Percentiles rank a stretch among this genome's conserved stretches.
phyloP scores from a whole-genome alignment of 1,139 yeast genomes.

The Lodderomyces metapsilosis region DNA sequence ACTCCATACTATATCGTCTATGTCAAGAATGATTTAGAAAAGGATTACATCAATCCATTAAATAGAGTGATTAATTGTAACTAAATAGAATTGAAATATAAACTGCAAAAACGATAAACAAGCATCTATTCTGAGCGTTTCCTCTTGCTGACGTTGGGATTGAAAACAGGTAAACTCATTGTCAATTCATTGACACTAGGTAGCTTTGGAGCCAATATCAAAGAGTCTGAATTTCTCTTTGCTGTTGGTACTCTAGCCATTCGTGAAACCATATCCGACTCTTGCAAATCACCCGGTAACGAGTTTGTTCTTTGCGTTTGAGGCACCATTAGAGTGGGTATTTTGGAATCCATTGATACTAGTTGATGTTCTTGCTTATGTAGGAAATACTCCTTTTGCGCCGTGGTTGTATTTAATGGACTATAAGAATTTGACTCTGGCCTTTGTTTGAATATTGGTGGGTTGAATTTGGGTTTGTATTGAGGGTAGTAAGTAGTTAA shows the following conservation, averaged over 20 bases:
- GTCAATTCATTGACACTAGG: constrained; percentile 3
- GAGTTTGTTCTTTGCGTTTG: constrained; percentile 21
- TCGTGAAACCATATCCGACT: constrained; percentile 14
- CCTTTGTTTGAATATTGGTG: neutral
- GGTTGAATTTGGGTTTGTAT: constrained; percentile 1
- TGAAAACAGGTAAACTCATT: neutral
- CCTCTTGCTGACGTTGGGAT: neutral
- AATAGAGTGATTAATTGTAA: constrained; percentile 36
- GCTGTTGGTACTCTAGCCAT: constrained; percentile 4
- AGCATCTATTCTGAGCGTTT: neutral
- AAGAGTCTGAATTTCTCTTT: neutral
- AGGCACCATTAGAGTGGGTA: neutral
- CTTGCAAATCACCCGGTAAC: constrained; percentile 18
- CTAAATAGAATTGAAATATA: neutral
- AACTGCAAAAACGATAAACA: neutral
- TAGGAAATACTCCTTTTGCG: neutral
- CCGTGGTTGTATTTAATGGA: constrained; percentile 14
- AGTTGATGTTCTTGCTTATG: neutral
- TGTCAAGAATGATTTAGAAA: constrained; percentile 61
- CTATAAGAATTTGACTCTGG: constrained; percentile 11
- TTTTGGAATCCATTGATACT: neutral
- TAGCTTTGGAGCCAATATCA: neutral
- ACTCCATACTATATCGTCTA: constrained; percentile 92
- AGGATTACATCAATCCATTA: constrained; percentile 66
- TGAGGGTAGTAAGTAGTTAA: neutral